Evolutionary conservation across 148 eudicot species (phyloP).

Genomic region (Vaccinium corymbosum): DNA sequence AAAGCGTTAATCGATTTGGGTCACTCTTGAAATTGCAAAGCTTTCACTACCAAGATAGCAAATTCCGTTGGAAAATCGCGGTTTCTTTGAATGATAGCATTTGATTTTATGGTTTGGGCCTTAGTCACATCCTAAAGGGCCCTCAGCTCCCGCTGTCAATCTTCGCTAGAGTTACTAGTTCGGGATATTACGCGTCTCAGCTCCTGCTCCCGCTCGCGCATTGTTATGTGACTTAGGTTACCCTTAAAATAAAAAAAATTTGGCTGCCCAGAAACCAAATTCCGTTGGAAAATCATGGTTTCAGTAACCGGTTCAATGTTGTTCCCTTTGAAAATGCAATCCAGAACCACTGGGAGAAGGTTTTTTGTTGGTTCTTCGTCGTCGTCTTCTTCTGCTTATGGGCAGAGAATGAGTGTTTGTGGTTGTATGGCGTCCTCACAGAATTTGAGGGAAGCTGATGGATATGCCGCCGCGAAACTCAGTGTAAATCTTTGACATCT

Average conservation of each 20-base stretch:
- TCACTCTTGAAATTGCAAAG: too few species aligned
- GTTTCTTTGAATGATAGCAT: not conserved
- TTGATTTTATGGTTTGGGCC: not conserved
- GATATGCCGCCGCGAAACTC: slow-evolving; percentile 32
- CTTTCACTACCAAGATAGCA: too few species aligned
- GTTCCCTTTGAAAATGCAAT: not conserved
- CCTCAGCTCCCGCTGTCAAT: too few species aligned
- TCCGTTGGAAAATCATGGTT: not conserved
- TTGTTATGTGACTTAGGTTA: not conserved
- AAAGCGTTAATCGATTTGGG: too few species aligned
- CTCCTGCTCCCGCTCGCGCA: not conserved
- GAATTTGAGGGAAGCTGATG: slow-evolving; percentile 41
- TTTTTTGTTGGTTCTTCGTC: not conserved
- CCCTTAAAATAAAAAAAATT: not conserved
- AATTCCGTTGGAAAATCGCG: not conserved
- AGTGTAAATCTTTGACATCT: slow-evolving; percentile 32
- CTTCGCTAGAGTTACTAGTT: too few species aligned
- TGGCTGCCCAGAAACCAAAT: not conserved
- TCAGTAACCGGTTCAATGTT: not conserved
- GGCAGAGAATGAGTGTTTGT: slow-evolving; percentile 28
- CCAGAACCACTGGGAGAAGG: not conserved
- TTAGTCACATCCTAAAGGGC: too few species aligned
- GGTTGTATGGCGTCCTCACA: slow-evolving; percentile 55
- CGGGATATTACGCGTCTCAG: too few species aligned
- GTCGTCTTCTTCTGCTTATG: not conserved